Evolutionary conservation across 257 asterid species (phyloP).

Genomic region (Solanum bulbocastanum): DNA sequence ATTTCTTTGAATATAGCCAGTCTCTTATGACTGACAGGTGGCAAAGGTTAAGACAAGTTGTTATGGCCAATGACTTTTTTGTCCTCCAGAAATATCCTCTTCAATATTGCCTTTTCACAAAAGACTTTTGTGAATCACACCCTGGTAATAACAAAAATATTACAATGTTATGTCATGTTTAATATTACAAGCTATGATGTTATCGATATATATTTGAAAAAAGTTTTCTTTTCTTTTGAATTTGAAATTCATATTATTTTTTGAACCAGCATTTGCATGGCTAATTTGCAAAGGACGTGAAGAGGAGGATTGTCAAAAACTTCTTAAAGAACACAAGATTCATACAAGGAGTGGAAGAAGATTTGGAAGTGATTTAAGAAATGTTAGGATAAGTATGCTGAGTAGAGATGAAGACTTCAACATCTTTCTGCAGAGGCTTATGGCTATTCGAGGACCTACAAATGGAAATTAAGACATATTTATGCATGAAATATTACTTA

Average conservation of each 20-base stretch:
- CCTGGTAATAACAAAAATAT: slow-evolving; percentile 36
- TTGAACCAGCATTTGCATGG: slow-evolving; percentile 79
- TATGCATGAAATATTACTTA: no score
- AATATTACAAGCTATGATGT: no score
- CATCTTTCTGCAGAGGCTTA: no score
- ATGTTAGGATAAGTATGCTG: no score
- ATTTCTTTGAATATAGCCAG: slow-evolving; percentile 46
- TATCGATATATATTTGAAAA: no score
- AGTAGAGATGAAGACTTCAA: no score
- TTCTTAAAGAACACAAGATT: slow-evolving; percentile 40
- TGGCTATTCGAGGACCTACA: no score
- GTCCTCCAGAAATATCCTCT: slow-evolving; percentile 36
- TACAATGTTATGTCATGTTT: neutral
- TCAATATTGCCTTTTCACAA: slow-evolving; percentile 39
- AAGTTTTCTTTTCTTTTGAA: no score
- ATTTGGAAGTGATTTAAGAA: slow-evolving; percentile 37
- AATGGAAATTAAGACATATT: no score
- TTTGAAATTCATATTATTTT: neutral
- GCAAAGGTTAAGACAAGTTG: slow-evolving; percentile 32
- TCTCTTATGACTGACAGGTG: slow-evolving; percentile 48
- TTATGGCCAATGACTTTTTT: slow-evolving; percentile 21
- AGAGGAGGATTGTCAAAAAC: slow-evolving; percentile 34
- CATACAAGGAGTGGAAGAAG: slow-evolving; percentile 49
- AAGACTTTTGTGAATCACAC: slow-evolving; percentile 27
- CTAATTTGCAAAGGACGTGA: slow-evolving; percentile 39